A percentile compares a stretch with the other conserved stretches of the same genome.
These are phyloP conservation scores for Macrotyloma uniflorum DNA, from an alignment of 306 rosid species.

Conservation along the genomic window DNA sequence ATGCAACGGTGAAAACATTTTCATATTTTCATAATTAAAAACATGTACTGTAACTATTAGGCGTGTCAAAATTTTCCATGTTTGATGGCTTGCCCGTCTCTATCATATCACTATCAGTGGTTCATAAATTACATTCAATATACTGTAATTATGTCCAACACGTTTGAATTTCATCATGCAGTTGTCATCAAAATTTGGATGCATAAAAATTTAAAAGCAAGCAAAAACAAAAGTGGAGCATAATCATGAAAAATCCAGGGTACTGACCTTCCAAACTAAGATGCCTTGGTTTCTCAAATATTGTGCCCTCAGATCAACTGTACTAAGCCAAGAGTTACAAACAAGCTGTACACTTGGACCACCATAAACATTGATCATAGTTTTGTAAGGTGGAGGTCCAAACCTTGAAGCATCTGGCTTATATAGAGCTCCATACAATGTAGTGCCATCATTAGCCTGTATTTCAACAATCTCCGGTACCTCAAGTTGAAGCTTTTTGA, in stretches of 20 bases:
- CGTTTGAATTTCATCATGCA: not conserved
- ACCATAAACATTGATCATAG: constrained; percentile 88
- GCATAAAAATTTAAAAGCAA: constrained; percentile 33
- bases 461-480: constrained; percentile 75
- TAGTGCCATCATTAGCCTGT: constrained; percentile 67
- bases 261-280: constrained; percentile 95
- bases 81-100: constrained; percentile 13
- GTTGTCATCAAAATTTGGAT: not conserved
- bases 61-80: constrained; percentile 9
- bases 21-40: not conserved
- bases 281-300: constrained; percentile 82
- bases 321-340: constrained; percentile 76
- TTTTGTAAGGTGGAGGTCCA: constrained; percentile 96
- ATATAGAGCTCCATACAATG: constrained; percentile 76
- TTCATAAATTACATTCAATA: not conserved
- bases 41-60: not conserved
- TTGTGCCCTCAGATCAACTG: constrained; percentile 93
- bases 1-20: constrained; percentile 6
- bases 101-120: constrained; percentile 9
- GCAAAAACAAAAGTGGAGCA: not conserved
- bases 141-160: not conserved
- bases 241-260: constrained; percentile 27
- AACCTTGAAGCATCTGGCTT: constrained; percentile 78
- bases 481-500: constrained; percentile 77
- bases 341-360: constrained; percentile 94